phyloP scores from a whole-genome alignment of 2,329 filamentous ascomycete genomes.

The Pseudocercospora vitis region DNA sequence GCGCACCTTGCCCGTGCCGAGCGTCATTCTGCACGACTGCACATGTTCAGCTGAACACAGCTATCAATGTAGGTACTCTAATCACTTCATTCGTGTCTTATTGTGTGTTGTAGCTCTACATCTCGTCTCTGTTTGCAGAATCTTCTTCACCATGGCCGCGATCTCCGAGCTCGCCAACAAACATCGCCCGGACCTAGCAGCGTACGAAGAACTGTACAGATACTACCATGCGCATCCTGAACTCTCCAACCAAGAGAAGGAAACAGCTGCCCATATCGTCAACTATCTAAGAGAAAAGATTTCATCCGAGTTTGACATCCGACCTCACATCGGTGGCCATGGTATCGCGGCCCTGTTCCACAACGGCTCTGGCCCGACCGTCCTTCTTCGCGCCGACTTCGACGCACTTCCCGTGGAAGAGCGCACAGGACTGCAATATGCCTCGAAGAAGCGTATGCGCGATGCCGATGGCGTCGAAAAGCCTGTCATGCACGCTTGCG shows the following conservation, averaged over 20 bases:
- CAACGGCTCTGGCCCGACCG: slow-evolving; percentile 56
- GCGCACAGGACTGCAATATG: slow-evolving; percentile 56
- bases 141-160: slow-evolving; percentile 22
- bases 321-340: slow-evolving; percentile 57
- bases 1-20: neutral
- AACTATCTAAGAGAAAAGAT: slow-evolving; percentile 40
- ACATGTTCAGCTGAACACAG: slow-evolving; percentile 2
- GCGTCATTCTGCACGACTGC: neutral
- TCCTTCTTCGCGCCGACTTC: slow-evolving; percentile 63
- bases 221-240: slow-evolving; percentile 61
- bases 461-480: slow-evolving; percentile 49
- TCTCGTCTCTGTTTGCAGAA: neutral
- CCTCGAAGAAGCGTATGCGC: slow-evolving; percentile 50
- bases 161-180: slow-evolving; percentile 31
- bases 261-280: slow-evolving; percentile 53
- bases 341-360: slow-evolving; percentile 58
- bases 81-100: slow-evolving; percentile 6
- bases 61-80: slow-evolving; percentile 17
- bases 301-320: slow-evolving; percentile 46
- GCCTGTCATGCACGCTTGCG: slow-evolving; percentile 68
- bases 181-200: slow-evolving; percentile 43
- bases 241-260: slow-evolving; percentile 57
- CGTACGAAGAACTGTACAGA: slow-evolving; percentile 59
- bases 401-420: slow-evolving; percentile 62
- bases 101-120: too few relatives aligned